Evolutionary conservation across 2,329 filamentous ascomycete genomes (phyloP).

Genomic region (Elsinoe perseae): DNA sequence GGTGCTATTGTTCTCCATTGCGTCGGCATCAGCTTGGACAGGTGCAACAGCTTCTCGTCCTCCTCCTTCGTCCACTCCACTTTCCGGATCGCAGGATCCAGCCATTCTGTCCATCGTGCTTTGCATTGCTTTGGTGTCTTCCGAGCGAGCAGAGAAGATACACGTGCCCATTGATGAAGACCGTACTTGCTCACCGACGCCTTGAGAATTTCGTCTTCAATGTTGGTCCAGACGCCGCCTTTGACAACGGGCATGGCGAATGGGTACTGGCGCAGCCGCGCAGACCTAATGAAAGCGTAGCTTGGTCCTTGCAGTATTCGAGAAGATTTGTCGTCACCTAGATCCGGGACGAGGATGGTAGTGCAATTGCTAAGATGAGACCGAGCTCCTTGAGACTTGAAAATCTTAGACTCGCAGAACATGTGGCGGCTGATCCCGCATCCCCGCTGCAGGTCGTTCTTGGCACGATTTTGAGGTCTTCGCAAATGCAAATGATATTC

Average conservation of each 20-base stretch:
- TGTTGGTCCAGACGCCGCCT: conserved; percentile 61
- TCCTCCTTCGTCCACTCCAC: conserved; percentile 99
- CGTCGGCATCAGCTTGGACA: conserved; percentile 97
- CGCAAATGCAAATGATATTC: not conserved
- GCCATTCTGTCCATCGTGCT: conserved; percentile 95
- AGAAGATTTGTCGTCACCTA: not conserved
- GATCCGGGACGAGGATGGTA: too few species aligned
- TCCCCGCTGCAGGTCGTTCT: not conserved
- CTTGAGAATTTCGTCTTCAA: conserved; percentile 93
- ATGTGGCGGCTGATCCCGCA: not conserved
- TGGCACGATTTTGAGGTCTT: not conserved
- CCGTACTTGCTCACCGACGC: conserved; percentile 91
- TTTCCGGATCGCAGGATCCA: conserved; percentile 95
- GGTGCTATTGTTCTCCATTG: conserved; percentile 99
- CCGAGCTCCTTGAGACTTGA: too few species aligned
- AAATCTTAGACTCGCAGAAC: not conserved
- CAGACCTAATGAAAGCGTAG: not conserved
- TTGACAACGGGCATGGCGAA: conserved; percentile 56
- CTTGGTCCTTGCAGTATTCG: not conserved
- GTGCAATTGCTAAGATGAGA: too few species aligned
- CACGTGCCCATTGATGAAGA: conserved; percentile 95
- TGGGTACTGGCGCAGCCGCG: not conserved
- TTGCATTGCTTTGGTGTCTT: conserved; percentile 99
- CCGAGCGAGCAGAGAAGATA: conserved; percentile 90
- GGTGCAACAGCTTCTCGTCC: conserved; percentile 90